A percentile compares a stretch with the other conserved stretches of the same genome.
Evolutionary conservation across 1,139 yeast genomes (phyloP).

Genomic region (Geotrichum klebahnii): DNA sequence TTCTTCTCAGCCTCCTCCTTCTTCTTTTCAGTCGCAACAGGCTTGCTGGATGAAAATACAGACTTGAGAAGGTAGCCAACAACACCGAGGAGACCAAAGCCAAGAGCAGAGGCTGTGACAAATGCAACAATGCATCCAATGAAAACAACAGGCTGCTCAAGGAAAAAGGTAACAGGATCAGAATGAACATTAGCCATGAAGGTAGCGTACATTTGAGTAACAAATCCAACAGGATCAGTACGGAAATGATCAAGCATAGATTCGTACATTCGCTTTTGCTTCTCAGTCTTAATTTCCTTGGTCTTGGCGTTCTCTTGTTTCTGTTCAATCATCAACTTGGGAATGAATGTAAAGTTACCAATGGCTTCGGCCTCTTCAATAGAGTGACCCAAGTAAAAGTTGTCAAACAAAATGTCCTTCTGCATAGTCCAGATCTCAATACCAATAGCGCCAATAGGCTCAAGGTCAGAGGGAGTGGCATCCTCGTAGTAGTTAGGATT

Average conservation of each 20-base stretch:
- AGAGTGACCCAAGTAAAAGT: constrained; percentile 80
- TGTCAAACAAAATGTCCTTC: constrained; percentile 67
- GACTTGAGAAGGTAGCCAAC: constrained; percentile 24
- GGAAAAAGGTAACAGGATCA: constrained; percentile 37
- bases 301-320: constrained; percentile 38
- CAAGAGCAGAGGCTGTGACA: constrained; percentile 28
- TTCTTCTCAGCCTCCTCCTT: constrained; percentile 13
- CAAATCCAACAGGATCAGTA: constrained; percentile 39
- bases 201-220: constrained; percentile 32
- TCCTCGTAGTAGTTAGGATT: constrained; percentile 71
- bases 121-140: constrained; percentile 31
- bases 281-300: constrained; percentile 32
- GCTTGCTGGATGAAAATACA: constrained; percentile 7
- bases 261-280: constrained; percentile 28
- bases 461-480: constrained; percentile 54
- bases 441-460: constrained; percentile 74
- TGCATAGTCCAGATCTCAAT: constrained; percentile 92
- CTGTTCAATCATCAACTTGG: constrained; percentile 58
- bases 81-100: constrained; percentile 33
- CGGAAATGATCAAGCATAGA: constrained; percentile 33
- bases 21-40: constrained; percentile 9
- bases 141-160: constrained; percentile 39
- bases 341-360: constrained; percentile 70
- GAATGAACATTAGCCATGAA: constrained; percentile 36
- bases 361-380: constrained; percentile 76